A percentile compares a stretch with the other conserved stretches of the same genome.
These are phyloP conservation scores for Phytophthora pisi DNA, from an alignment of 352 stramenopile genomes.

Conservation along the genomic window DNA sequence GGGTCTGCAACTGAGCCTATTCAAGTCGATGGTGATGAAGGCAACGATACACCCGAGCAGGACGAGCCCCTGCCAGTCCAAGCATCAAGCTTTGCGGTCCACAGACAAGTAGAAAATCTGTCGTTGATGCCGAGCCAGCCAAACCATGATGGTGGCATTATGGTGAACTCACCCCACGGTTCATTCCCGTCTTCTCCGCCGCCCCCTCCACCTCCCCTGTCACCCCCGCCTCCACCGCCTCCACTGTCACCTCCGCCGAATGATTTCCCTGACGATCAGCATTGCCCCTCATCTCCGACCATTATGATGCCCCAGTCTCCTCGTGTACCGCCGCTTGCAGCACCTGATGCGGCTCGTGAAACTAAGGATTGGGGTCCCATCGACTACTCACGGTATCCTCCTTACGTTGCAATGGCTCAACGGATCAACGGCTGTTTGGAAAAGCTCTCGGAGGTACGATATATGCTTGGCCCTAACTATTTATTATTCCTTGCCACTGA, in stretches of 20 bases:
- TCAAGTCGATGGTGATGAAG: constrained; percentile 29
- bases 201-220: constrained; percentile 55
- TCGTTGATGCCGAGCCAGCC: constrained; percentile 8
- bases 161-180: constrained; percentile 21
- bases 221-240: constrained; percentile 50
- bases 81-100: constrained; percentile 1
- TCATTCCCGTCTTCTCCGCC: constrained; percentile 33
- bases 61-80: constrained; percentile 58
- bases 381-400: constrained; percentile 75
- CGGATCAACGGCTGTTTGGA: constrained; percentile 85
- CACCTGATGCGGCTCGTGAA: constrained; percentile 15
- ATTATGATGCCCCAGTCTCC: constrained; percentile 48
- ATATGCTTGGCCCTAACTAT: neutral
- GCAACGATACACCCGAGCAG: constrained; percentile 56
- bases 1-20: constrained; percentile 28
- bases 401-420: constrained; percentile 74
- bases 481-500: no score
- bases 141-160: constrained; percentile 8
- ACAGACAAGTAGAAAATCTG: constrained; percentile 23
- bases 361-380: constrained; percentile 41
- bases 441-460: constrained; percentile 66
- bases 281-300: constrained; percentile 43
- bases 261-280: constrained; percentile 14
- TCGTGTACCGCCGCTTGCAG: constrained; percentile 27
- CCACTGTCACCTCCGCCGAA: constrained; percentile 30